phyloP scores from a whole-genome alignment of 2,329 filamentous ascomycete genomes.

The Cladosporium halotolerans region DNA sequence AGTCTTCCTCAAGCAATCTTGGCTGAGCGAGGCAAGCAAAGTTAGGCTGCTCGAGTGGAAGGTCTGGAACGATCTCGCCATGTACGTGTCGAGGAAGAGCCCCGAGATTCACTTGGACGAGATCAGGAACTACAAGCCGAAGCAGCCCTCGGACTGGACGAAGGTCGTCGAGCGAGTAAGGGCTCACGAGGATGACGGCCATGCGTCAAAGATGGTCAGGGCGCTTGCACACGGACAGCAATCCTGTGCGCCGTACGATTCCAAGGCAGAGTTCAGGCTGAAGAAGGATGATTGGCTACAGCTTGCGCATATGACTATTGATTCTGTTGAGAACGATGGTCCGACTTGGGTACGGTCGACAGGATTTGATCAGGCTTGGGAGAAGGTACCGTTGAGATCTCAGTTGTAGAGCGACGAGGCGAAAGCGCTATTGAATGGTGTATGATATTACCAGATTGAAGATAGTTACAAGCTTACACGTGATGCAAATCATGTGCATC shows the following conservation, averaged over 20 bases:
- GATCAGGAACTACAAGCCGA: slow-evolving; percentile 55
- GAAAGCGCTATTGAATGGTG: neutral
- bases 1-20: slow-evolving; percentile 54
- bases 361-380: slow-evolving; percentile 63
- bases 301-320: slow-evolving; percentile 56
- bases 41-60: slow-evolving; percentile 74
- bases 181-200: slow-evolving; percentile 65
- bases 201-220: slow-evolving; percentile 68
- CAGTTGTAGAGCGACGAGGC: neutral
- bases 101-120: slow-evolving; percentile 56
- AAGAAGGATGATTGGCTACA: slow-evolving; percentile 55
- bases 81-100: slow-evolving; percentile 64
- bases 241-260: slow-evolving; percentile 42
- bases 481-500: neutral
- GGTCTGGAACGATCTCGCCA: slow-evolving; percentile 63
- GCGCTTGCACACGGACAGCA: slow-evolving; percentile 60
- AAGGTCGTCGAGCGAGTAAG: slow-evolving; percentile 42
- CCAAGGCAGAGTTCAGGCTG: slow-evolving; percentile 38
- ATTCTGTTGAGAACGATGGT: slow-evolving; percentile 51
- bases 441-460: no score
- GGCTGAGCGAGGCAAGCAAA: slow-evolving; percentile 56
- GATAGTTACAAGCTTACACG: no score
- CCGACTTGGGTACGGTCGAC: slow-evolving; percentile 55
- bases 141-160: slow-evolving; percentile 37
- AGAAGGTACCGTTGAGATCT: slow-evolving; percentile 28